Base-by-base conservation (phyloP, 345 rosid genomes). In the Salix suchowensis region DNA sequence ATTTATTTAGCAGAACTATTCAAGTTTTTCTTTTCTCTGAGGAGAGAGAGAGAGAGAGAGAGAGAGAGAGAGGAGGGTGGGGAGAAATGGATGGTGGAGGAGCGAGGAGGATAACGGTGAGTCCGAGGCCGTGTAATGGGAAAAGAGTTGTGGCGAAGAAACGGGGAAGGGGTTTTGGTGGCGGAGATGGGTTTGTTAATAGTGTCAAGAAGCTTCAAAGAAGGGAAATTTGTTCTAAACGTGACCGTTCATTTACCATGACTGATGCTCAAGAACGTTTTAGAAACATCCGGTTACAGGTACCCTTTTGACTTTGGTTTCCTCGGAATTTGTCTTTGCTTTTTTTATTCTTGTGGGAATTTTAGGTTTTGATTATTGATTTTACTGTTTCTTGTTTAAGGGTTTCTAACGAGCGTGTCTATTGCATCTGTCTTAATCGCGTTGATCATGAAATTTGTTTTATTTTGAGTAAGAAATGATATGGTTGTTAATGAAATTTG, bases 151-250 rank as follows among this genome's bases (percentile, higher is more conserved):
- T 89, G 65, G 94, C 94, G 2, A 85, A 85, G 67, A 91, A 89
- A 83, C 82, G 89, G 67, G 72, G 86, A 42, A 84, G 88, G 66
- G 81, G 87, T 68, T 76, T 83, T 74, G 67, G 84, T 36, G 79
- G 81, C 30, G 78, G 81, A 32, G 90, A 90, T 66, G 92, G 88
- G 23, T 87, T 88, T 79, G 77, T 90, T 68, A 89, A 92, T 78
- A 91, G 88, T 67, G 91, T 88, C 37, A 89, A 85, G 79, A 91
- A 91, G 88, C 92, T 91, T 71, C 91, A 88, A 74, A 84, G 94
- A 71, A 87, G 94, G 37, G 92, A 91, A 86, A 91, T 91, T 76
- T 86, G 87, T 7, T 91, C 94, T 50, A 86, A 85, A 73, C 84
- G 82, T n/a, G 85, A 85, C 79, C 87, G 89, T 62, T 86, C 91